Evolutionary conservation across 2,329 filamentous ascomycete genomes (phyloP).

Genomic region (Pezizomycotina sp.): DNA sequence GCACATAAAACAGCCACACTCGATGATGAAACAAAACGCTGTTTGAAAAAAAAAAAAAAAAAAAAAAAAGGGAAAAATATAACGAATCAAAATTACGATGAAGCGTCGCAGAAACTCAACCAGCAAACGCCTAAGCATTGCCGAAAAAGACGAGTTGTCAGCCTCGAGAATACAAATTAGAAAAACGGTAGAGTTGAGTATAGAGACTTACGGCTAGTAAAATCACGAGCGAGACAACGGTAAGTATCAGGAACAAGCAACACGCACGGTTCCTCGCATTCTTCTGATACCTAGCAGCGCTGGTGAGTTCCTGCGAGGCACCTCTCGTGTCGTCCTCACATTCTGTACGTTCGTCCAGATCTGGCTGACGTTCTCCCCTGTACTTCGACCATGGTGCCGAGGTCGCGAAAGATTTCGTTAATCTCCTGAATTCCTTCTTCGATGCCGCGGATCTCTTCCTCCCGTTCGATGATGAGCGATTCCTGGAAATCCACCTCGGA

Average conservation of each 20-base stretch:
- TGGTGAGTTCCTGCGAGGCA: conserved; percentile 69
- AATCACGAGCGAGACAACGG: conserved; percentile 76
- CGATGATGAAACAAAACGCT: too few relatives aligned
- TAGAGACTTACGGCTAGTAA: conserved; percentile 61
- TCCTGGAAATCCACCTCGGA: conserved; percentile 97
- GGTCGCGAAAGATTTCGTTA: conserved; percentile 91
- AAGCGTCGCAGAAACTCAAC: too few relatives aligned
- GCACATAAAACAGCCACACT: too few relatives aligned
- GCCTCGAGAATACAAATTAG: too few relatives aligned
- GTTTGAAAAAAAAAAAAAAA: too few relatives aligned
- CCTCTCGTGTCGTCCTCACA: conserved; percentile 63
- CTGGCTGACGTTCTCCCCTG: conserved; percentile 74
- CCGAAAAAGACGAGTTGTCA: too few relatives aligned
- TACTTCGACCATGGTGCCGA: conserved; percentile 92
- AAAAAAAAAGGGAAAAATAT: too few relatives aligned
- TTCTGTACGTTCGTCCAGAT: conserved; percentile 80
- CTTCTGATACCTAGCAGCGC: conserved; percentile 84
- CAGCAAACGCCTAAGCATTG: too few relatives aligned
- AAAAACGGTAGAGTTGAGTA: too few relatives aligned
- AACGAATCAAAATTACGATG: too few relatives aligned
- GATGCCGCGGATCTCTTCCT: conserved; percentile 92
- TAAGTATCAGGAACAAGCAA: conserved; percentile 73
- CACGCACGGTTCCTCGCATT: conserved; percentile 88
- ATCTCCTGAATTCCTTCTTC: conserved; percentile 90
- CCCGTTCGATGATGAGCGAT: conserved; percentile 82